Percentiles rank a stretch among this genome's conserved stretches.
phyloP scores from a whole-genome alignment of 169 alveolate species.

The Perkinsus olseni region DNA sequence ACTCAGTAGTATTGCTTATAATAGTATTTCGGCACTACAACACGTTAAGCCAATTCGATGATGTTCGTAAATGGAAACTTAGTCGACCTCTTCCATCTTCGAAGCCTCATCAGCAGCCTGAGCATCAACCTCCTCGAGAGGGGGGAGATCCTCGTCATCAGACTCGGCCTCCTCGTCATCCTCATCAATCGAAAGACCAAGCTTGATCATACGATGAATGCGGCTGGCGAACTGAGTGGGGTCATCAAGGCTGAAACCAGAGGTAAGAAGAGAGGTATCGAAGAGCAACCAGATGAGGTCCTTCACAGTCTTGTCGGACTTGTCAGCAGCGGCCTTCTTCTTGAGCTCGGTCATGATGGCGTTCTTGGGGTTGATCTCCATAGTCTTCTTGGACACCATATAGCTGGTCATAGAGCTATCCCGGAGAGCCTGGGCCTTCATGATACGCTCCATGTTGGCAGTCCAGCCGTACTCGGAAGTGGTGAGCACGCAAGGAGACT shows the following conservation, averaged over 20 bases:
- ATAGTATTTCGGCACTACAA: neutral
- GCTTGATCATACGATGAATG: slow-evolving; percentile 97
- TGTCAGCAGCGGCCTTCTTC: slow-evolving; percentile 89
- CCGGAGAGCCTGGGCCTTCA: slow-evolving; percentile 99
- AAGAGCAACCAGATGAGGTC: slow-evolving; percentile 96
- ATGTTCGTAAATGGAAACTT: slow-evolving; percentile 9
- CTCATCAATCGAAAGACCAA: slow-evolving; percentile 95
- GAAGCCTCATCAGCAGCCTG: slow-evolving; percentile 67
- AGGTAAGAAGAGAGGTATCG: slow-evolving; percentile 95
- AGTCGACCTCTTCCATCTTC: slow-evolving; percentile 95
- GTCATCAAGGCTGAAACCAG: slow-evolving; percentile 98
- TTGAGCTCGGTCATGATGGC: slow-evolving; percentile 92
- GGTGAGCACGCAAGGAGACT: slow-evolving; percentile 96
- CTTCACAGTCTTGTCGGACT: slow-evolving; percentile 96
- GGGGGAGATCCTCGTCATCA: slow-evolving; percentile 77
- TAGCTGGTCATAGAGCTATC: slow-evolving; percentile 87
- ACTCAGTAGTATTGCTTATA: neutral
- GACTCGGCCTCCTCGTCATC: slow-evolving; percentile 66
- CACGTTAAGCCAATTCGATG: neutral
- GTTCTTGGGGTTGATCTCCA: slow-evolving; percentile 98
- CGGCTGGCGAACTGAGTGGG: slow-evolving; percentile 97
- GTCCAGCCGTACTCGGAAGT: slow-evolving; percentile 99
- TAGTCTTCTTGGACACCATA: slow-evolving; percentile 85
- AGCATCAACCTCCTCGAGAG: slow-evolving; percentile 73
- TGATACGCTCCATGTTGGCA: slow-evolving; percentile 99